Percentiles rank a stretch among this genome's conserved stretches.
These are phyloP conservation scores for Phallus indusiatus DNA, from an alignment of 768 basidiomycete species.

Conservation along the genomic window DNA sequence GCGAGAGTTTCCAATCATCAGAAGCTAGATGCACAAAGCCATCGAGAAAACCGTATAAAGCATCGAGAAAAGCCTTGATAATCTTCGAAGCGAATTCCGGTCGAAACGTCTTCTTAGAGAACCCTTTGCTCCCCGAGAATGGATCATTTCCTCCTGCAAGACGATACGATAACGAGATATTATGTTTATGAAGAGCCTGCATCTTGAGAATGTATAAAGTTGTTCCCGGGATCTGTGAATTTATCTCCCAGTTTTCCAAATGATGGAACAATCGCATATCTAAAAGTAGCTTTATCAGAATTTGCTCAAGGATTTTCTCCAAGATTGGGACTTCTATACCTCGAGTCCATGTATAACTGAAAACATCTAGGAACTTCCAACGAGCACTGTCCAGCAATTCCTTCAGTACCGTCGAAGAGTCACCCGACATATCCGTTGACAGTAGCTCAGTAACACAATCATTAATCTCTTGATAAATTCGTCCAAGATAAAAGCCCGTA, in stretches of 20 bases:
- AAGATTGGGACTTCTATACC: conserved; percentile 36
- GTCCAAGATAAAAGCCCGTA: conserved; percentile 69
- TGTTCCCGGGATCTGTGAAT: conserved; percentile 48
- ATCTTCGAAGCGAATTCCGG: conserved; percentile 63
- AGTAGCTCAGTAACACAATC: conserved; percentile 79
- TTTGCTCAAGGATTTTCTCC: conserved; percentile 3
- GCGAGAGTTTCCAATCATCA: conserved; percentile 47
- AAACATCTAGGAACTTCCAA: conserved; percentile 82
- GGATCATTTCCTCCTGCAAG: conserved; percentile 70
- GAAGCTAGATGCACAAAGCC: conserved; percentile 75
- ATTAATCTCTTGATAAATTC: conserved; percentile 74
- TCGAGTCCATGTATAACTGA: conserved; percentile 71
- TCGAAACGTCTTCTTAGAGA: conserved; percentile 54
- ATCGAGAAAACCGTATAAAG: conserved; percentile 76
- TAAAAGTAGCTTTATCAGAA: conserved; percentile 22
- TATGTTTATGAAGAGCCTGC: conserved; percentile 71
- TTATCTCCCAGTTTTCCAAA: conserved; percentile 79
- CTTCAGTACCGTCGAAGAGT: conserved; percentile 57
- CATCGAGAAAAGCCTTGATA: conserved; percentile 77
- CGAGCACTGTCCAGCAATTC: conserved; percentile 69
- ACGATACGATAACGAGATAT: conserved; percentile 68
- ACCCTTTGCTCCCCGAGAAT: conserved; percentile 34
- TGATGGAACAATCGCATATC: conserved; percentile 77
- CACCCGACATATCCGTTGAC: conserved; percentile 71
- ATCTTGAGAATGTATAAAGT: conserved; percentile 73